Evolutionary conservation across 371 early-diverging fungal genomes (phyloP), one percentile per base, ranked within the genome.

Genomic region (Mucor ambiguus): DNA sequence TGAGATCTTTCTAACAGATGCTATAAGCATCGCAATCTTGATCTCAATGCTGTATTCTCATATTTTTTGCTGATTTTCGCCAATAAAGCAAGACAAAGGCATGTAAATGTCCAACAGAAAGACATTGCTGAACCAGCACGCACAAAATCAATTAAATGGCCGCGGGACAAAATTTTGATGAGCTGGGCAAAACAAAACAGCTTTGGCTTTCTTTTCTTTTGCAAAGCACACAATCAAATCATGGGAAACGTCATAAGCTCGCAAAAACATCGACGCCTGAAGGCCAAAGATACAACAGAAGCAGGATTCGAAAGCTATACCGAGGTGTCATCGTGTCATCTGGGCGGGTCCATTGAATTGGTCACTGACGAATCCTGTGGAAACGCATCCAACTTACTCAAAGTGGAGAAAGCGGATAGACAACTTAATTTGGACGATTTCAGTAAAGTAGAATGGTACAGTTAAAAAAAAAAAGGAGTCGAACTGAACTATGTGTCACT

Each of bases 341-440:
- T 64, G 24, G 54, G 52, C 0, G 67, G 87, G 12, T 73, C 73
- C 38, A 79, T 96, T 41, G 75, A 92, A 44, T 77, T 78, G 46
- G 85, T 85, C 18, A 88, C 90, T 28, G 92, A 95, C 69, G 93
- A 96, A 71, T 90, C 88, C 68, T 95, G 91, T 77, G 91, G 90
- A 3, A 84, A 84, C 4, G 91, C 92, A 18, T 80, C 80, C 30
- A 90, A 90, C 70, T 76, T 95, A 41, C 74, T 96, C 60, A 84
- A 83, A 49, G 81, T 85, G 24, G 48, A 71, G 5, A 73, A 79
- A 12, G 44, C 12, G 85, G 91, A 28, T 54, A 52, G 6, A 60
- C 16, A 26, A 4, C 28, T 52, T 4, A 52, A 52, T 28, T 52
- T 52, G 24, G 24, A 52, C 12, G 52, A 38, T 18, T 24, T 58